These are phyloP conservation scores for Rutstroemia sp. DNA, from an alignment of 2,329 filamentous ascomycete species.

Conservation along the genomic window DNA sequence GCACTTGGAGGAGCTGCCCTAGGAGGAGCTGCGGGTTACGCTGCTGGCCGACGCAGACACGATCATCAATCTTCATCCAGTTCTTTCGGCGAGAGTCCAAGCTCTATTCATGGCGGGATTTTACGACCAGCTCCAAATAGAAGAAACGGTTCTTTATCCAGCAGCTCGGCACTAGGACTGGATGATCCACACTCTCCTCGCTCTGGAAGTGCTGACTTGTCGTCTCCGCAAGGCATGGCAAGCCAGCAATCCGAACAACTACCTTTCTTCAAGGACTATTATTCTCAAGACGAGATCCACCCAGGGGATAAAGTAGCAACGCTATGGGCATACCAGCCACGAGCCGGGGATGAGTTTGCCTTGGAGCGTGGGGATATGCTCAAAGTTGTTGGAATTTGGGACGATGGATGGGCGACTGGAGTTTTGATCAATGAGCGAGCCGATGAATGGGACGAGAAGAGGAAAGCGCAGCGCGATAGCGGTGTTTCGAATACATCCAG, in stretches of 20 bases:
- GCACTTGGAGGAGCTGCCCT: slow-evolving; percentile 17
- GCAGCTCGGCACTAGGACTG: slow-evolving; percentile 63
- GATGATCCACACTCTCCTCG: slow-evolving; percentile 65
- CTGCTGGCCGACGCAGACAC: slow-evolving; percentile 38
- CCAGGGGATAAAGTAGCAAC: slow-evolving; percentile 84
- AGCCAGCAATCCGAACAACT: slow-evolving; percentile 95
- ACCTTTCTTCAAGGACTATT: slow-evolving; percentile 97
- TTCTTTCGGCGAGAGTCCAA: slow-evolving; percentile 56
- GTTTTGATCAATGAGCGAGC: slow-evolving; percentile 74
- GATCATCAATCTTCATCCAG: slow-evolving; percentile 58
- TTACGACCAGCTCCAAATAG: slow-evolving; percentile 58
- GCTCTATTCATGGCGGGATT: slow-evolving; percentile 48
- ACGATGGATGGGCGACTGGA: slow-evolving; percentile 97
- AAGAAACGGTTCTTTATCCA: slow-evolving; percentile 84
- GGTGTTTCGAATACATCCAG: slow-evolving; percentile 79
- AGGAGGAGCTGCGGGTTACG: slow-evolving; percentile 39
- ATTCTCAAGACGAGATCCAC: slow-evolving; percentile 93
- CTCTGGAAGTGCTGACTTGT: slow-evolving; percentile 44
- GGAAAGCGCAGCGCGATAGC: slow-evolving; percentile 78
- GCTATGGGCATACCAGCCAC: slow-evolving; percentile 94
- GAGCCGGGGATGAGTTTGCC: slow-evolving; percentile 86
- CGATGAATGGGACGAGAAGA: slow-evolving; percentile 78
- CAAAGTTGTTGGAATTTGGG: slow-evolving; percentile 97
- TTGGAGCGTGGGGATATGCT: slow-evolving; percentile 96
- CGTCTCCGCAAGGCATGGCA: slow-evolving; percentile 73